Conservation (phyloP, 352 stramenopile genomes). For the Pythium brachiatum region DNA sequence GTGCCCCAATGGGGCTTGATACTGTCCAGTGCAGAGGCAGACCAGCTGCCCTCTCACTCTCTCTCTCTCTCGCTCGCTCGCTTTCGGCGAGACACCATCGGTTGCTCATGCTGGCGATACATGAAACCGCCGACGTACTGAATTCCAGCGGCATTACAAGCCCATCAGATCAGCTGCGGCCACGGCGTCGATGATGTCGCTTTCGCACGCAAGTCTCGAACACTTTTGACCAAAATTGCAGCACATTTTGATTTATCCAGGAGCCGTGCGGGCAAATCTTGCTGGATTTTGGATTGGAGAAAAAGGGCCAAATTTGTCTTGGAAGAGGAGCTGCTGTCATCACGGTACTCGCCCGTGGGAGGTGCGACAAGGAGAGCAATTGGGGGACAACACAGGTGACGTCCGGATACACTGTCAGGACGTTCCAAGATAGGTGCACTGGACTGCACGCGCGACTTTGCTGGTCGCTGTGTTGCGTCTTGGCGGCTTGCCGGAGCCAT, state of each 20-base stretch:
- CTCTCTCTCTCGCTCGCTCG: neutral
- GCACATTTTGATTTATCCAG: too few relatives aligned
- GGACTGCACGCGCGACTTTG: too few relatives aligned
- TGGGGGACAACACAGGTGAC: conserved; percentile 1
- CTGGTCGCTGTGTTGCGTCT: too few relatives aligned
- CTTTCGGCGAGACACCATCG: neutral
- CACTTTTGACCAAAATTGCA: too few relatives aligned
- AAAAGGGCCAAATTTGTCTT: neutral
- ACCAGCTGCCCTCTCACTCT: neutral
- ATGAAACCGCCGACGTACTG: neutral
- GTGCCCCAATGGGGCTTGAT: neutral
- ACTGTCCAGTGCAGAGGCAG: neutral
- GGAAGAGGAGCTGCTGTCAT: neutral
- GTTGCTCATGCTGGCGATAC: neutral
- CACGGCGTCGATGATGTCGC: neutral
- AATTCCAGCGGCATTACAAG: conserved; percentile 1
- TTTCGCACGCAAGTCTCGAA: neutral
- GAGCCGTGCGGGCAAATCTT: neutral
- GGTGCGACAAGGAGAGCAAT: conserved; percentile 2
- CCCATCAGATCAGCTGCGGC: neutral
- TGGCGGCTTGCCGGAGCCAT: too few relatives aligned
- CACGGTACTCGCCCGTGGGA: neutral
- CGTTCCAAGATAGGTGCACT: neutral
- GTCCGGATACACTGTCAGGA: neutral
- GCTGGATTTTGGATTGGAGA: neutral